A percentile compares a stretch with the other conserved stretches of the same genome.
phyloP scores from a whole-genome alignment of 1,139 yeast species.

The Nakaseomyces sp. region DNA sequence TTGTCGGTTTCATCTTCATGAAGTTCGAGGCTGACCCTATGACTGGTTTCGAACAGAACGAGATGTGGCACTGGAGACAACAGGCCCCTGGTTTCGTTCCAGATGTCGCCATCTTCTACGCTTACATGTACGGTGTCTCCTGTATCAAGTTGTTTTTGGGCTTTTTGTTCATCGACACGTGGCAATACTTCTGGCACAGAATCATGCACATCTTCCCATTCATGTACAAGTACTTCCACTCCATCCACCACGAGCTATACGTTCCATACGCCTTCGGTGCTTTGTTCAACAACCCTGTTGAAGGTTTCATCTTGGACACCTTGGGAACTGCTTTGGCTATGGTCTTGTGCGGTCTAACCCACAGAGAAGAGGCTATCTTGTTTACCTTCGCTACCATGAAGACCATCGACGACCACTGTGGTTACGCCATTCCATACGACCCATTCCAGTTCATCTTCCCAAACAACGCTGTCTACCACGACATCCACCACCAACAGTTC shows the following conservation, averaged over 20 bases:
- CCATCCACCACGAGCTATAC: constrained; percentile 86
- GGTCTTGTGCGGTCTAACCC: constrained; percentile 50
- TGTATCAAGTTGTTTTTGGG: constrained; percentile 49
- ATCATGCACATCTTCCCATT: constrained; percentile 75
- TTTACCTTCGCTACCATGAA: constrained; percentile 87
- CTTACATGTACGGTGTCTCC: constrained; percentile 57
- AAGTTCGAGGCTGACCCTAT: constrained; percentile 52
- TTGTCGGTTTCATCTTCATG: constrained; percentile 52
- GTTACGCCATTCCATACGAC: constrained; percentile 85
- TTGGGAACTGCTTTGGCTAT: constrained; percentile 83
- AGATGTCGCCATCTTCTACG: constrained; percentile 37
- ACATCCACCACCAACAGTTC: constrained; percentile 93
- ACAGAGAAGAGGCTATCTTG: constrained; percentile 66
- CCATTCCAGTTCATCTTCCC: constrained; percentile 85
- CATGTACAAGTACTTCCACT: constrained; percentile 74
- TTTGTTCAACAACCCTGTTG: constrained; percentile 83
- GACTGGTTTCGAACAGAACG: constrained; percentile 65
- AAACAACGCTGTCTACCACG: constrained; percentile 91
- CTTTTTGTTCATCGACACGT: constrained; percentile 71
- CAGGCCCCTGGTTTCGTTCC: constrained; percentile 37
- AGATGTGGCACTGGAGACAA: constrained; percentile 58
- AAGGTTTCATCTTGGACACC: constrained; percentile 88
- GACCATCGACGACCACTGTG: constrained; percentile 97
- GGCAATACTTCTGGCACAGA: constrained; percentile 91
- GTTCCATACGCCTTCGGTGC: constrained; percentile 98